Evolutionary conservation across 805 yeast genomes (phyloP), one percentile per base, ranked within the genome.

Genomic region (Yamadazyma ubonensis): DNA sequence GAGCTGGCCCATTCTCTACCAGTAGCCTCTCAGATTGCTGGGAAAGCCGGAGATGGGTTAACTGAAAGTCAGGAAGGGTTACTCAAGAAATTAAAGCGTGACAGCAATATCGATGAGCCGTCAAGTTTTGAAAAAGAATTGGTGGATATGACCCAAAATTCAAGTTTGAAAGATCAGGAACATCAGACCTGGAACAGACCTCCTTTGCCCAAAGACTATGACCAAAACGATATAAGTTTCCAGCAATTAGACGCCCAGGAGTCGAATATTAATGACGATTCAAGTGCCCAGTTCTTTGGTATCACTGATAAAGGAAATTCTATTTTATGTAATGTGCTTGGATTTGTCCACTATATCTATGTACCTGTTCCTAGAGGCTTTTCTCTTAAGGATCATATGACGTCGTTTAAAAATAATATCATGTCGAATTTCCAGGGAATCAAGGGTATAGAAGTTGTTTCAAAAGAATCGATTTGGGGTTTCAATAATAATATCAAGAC

Each of bases 171-270:
- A 8, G 54, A 53, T 21, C 67, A 60, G 37, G 72, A 68, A 41
- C 62, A 58, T 27, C 75, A 70, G 39, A 39, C 33, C 10, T 70
- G 75, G 68, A 71, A 75, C 44, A 73, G 91, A 47, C 85, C 93
- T 0, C 68, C 74, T 0, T 52, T 79, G 5, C 77, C 83, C 2
- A 29, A 39, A 1, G 67, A 65, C 29, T 79, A 82, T 46, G 66
- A 74, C 39, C 73, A 83, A 2, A 51, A 53, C 1, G 89, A 83
- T 52, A 71, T 85, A 19, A 71, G 75, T 1, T 90, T 90, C 58
- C 98, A 93, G 61, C 99, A 93, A 55, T 69, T 93, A 52, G 99
- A 93, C 59, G 96, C 95, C 1, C 98, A 93, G 54, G 99, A 93
- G 53, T 76, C 86, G 2, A 57, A 64, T 20, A 57, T 76, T 6